phyloP scores from a whole-genome alignment of 164 flowering plant genomes.

The Liquidambar formosana region DNA sequence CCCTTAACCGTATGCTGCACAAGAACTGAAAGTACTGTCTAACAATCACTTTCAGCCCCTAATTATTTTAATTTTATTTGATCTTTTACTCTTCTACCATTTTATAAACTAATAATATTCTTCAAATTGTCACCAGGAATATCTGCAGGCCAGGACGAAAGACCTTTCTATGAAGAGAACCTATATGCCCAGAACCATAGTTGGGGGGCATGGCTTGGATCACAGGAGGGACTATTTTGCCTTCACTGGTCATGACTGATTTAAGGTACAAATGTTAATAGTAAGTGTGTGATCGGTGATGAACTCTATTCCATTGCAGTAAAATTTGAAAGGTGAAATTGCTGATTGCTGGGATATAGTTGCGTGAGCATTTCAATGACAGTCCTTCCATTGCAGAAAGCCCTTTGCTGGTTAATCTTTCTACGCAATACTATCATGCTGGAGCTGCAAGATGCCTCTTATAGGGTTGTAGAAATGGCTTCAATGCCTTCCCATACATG shows the following conservation, averaged over 20 bases:
- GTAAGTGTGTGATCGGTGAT: neutral
- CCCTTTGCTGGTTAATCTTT: too few species aligned
- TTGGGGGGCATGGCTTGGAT: constrained; percentile 75
- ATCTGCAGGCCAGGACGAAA: constrained; percentile 1
- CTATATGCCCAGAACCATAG: constrained; percentile 14
- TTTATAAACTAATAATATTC: neutral
- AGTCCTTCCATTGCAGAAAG: too few species aligned
- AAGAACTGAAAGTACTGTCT: constrained; percentile 27
- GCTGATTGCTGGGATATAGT: too few species aligned
- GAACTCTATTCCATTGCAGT: neutral
- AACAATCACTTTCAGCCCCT: neutral
- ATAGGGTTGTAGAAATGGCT: too few species aligned
- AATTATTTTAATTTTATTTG: neutral
- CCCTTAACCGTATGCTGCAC: constrained; percentile 63
- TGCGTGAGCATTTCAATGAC: too few species aligned
- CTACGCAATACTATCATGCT: too few species aligned
- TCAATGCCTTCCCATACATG: too few species aligned
- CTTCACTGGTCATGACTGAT: constrained; percentile 34
- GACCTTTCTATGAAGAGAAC: constrained; percentile 9
- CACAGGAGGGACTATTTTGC: constrained; percentile 54
- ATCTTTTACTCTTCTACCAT: neutral
- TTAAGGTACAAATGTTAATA: neutral
- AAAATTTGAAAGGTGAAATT: neutral
- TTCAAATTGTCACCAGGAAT: constrained; percentile 17
- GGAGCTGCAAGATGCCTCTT: too few species aligned